These are phyloP conservation scores for Neonectria punicea DNA, from an alignment of 2,329 filamentous ascomycete species.

Conservation along the genomic window DNA sequence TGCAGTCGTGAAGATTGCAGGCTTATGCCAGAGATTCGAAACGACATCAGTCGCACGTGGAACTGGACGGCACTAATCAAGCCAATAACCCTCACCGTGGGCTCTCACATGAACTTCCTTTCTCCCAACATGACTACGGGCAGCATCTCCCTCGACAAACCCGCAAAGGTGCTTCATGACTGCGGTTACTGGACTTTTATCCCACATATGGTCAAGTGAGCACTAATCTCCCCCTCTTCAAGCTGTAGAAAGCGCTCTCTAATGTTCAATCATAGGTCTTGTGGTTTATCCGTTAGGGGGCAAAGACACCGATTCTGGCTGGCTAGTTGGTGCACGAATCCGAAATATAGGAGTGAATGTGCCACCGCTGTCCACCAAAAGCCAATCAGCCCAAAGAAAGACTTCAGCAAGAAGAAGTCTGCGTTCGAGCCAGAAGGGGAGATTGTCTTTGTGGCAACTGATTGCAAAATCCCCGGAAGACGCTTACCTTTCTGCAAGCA, in stretches of 20 bases:
- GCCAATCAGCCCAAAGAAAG: neutral
- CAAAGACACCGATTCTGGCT: neutral
- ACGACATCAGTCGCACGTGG: neutral
- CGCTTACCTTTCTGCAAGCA: constrained; percentile 16
- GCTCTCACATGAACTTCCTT: neutral
- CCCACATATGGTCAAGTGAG: constrained; percentile 6
- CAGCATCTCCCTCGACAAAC: neutral
- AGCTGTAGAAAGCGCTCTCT: neutral
- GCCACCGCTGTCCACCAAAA: neutral
- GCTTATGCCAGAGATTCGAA: neutral
- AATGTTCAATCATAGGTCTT: neutral
- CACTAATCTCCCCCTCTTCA: neutral
- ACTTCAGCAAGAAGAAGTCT: neutral
- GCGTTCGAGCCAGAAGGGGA: neutral
- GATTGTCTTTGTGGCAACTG: constrained; percentile 15
- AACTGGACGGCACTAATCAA: neutral
- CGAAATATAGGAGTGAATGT: neutral
- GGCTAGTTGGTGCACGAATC: neutral
- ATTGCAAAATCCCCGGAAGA: neutral
- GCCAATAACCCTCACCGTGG: neutral
- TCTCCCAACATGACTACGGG: neutral
- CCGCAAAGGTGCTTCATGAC: neutral
- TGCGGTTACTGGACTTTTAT: constrained; percentile 21
- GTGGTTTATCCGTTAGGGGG: neutral
- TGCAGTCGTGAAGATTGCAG: constrained; percentile 1